Conservation (phyloP, 78 protist genomes). For the Dictyostelium capitatum region DNA sequence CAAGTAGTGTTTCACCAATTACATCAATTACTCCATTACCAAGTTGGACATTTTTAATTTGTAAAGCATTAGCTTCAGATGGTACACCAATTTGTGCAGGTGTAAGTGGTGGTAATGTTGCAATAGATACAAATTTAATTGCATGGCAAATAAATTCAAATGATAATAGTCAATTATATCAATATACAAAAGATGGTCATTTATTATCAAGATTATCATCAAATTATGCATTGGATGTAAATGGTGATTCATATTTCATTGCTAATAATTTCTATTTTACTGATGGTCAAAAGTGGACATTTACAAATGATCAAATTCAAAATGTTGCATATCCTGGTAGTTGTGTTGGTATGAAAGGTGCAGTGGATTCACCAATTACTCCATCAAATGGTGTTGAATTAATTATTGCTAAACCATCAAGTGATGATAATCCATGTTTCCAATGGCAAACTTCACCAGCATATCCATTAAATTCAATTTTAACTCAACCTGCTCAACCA, state of each 20-base stretch:
- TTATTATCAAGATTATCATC: not conserved
- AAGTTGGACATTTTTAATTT: not conserved
- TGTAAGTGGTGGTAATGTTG: not conserved
- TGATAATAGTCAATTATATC: conserved; percentile 19
- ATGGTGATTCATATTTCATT: not conserved
- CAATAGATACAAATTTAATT: too few relatives aligned
- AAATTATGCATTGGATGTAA: not conserved
- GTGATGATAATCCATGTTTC: not conserved
- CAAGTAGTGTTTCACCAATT: not conserved
- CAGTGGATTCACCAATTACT: not conserved
- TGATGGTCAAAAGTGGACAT: not conserved
- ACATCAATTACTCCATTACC: not conserved
- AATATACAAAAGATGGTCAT: conserved; percentile 8
- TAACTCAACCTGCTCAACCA: not conserved
- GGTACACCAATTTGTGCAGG: not conserved
- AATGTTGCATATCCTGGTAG: not conserved
- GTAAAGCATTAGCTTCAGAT: not conserved
- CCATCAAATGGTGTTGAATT: not conserved
- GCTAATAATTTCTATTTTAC: not conserved
- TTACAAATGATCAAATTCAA: not conserved
- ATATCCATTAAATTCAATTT: conserved; percentile 4
- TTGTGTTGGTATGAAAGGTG: conserved; percentile 8
- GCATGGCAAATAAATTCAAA: not conserved
- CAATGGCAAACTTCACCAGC: conserved; percentile 8
- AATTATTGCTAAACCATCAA: not conserved